phyloP scores from a whole-genome alignment of 306 rosid species.

The Inga leiocalycina region DNA sequence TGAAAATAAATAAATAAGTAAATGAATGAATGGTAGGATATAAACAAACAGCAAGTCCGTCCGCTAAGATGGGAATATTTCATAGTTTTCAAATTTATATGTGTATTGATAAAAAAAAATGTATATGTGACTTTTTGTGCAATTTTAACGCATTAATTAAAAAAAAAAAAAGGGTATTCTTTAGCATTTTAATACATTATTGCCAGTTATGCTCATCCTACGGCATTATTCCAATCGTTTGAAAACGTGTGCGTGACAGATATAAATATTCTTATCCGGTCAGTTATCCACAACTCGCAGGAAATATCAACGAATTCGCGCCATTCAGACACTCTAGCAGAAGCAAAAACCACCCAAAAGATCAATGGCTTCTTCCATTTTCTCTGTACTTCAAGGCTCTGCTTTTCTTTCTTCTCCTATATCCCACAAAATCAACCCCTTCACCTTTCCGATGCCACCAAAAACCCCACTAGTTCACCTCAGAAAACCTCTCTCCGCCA shows the following conservation, averaged over 20 bases:
- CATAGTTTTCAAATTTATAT: too few relatives aligned
- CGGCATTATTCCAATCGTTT: not conserved
- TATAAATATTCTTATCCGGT: conserved; percentile 31
- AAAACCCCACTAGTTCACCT: conserved; percentile 27
- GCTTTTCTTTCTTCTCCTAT: conserved; percentile 29
- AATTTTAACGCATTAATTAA: too few relatives aligned
- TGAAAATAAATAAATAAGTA: too few relatives aligned
- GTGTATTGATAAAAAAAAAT: too few relatives aligned
- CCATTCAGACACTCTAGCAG: not conserved
- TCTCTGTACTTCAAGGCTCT: conserved; percentile 40
- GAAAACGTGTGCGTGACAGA: too few relatives aligned
- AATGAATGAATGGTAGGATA: too few relatives aligned
- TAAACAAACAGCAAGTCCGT: too few relatives aligned
- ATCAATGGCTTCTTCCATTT: conserved; percentile 43
- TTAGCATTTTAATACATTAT: too few relatives aligned
- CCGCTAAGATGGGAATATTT: too few relatives aligned
- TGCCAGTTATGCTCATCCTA: too few relatives aligned
- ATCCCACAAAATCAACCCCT: conserved; percentile 28
- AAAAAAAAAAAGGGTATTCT: too few relatives aligned
- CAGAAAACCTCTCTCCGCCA: conserved; percentile 39
- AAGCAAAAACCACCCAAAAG: conserved; percentile 20
- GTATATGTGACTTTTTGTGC: too few relatives aligned
- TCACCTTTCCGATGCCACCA: conserved; percentile 2
- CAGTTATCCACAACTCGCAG: conserved; percentile 30
- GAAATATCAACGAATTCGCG: conserved; percentile 24